phyloP scores from a whole-genome alignment of 352 stramenopile genomes.

The Phytophthora sp. region DNA sequence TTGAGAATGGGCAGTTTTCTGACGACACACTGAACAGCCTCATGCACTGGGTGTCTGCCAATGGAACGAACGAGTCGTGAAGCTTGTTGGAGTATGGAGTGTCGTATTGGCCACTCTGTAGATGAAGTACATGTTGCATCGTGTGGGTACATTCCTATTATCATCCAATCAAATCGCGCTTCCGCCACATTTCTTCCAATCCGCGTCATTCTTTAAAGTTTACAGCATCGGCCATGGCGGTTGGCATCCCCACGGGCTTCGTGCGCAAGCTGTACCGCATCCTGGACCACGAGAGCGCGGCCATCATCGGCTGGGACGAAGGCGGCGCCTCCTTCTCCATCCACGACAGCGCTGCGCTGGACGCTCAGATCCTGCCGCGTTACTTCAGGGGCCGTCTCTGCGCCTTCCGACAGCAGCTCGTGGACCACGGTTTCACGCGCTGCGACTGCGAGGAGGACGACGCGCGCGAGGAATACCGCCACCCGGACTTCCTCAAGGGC shows the following conservation, averaged over 20 bases:
- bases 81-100: not conserved
- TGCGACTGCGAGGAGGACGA: conserved; percentile 69
- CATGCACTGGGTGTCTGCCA: conserved; percentile 41
- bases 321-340: conserved; percentile 71
- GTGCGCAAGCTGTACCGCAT: conserved; percentile 87
- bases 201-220: too few relatives aligned
- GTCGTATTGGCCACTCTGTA: too few relatives aligned
- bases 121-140: not conserved
- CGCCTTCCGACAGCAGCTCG: conserved; percentile 79
- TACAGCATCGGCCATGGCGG: conserved; percentile 37
- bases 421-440: conserved; percentile 75
- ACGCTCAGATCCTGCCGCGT: conserved; percentile 58
- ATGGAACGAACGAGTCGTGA: conserved; percentile 13
- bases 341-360: conserved; percentile 63
- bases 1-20: conserved; percentile 58
- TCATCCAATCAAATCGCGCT: conserved; percentile 9
- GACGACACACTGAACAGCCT: conserved; percentile 55
- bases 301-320: conserved; percentile 67
- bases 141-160: conserved; percentile 1
- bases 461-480: conserved; percentile 54
- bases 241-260: conserved; percentile 77
- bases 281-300: conserved; percentile 70
- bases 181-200: too few relatives aligned
- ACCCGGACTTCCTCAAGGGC: conserved; percentile 62
- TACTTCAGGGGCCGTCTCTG: conserved; percentile 75